These are phyloP conservation scores for Cordia subcordata DNA, from an alignment of 257 asterid genomes.

Conservation along the genomic window DNA sequence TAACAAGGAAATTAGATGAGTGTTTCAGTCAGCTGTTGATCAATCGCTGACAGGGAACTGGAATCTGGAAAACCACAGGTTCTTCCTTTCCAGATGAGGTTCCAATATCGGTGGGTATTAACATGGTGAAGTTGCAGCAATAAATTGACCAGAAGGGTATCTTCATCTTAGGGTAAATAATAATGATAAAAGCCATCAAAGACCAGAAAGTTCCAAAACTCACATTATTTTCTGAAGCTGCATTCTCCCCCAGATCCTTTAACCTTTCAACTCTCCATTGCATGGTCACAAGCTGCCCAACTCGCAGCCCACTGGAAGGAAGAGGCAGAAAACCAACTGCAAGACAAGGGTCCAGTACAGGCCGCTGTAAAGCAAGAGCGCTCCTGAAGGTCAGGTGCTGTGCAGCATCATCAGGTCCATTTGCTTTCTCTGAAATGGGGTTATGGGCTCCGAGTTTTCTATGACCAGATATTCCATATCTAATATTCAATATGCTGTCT, in stretches of 20 bases:
- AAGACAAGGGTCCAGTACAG: slow-evolving; percentile 92
- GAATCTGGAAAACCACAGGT: no score
- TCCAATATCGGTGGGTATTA: no score
- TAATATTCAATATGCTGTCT: slow-evolving; percentile 67
- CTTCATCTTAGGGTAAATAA: not conserved
- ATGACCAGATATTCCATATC: slow-evolving; percentile 65
- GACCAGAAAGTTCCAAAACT: slow-evolving; percentile 25
- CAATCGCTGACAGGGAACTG: no score
- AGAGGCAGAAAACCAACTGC: slow-evolving; percentile 98
- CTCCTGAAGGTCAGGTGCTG: slow-evolving; percentile 65
- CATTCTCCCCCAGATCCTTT: slow-evolving; percentile 44
- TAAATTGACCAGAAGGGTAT: no score
- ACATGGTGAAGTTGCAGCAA: no score
- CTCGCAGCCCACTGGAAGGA: slow-evolving; percentile 81
- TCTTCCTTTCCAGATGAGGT: no score
- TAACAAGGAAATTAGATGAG: no score
- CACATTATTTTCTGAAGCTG: slow-evolving; percentile 45
- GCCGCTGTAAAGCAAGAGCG: slow-evolving; percentile 70
- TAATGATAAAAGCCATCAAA: slow-evolving; percentile 10
- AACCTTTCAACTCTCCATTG: slow-evolving; percentile 94
- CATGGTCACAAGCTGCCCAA: slow-evolving; percentile 93
- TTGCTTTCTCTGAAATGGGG: slow-evolving; percentile 50
- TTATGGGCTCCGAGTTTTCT: slow-evolving; percentile 81
- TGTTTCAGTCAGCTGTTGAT: no score
- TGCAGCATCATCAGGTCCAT: slow-evolving; percentile 31